These are phyloP conservation scores for Sclerotinia trifoliorum DNA, from an alignment of 2,329 filamentous ascomycete genomes.

Conservation along the genomic window DNA sequence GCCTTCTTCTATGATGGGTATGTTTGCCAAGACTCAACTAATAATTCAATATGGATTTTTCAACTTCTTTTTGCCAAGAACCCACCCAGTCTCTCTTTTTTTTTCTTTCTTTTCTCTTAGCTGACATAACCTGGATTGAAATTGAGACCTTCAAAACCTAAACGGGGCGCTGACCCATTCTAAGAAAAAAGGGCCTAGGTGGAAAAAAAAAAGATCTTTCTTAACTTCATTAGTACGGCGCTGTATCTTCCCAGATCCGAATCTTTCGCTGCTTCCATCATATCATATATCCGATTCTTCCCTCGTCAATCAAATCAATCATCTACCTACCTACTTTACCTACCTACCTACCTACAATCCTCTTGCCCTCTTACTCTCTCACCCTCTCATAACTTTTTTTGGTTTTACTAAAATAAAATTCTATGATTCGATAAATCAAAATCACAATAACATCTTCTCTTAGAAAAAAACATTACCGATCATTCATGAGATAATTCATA, in stretches of 20 bases:
- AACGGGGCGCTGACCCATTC: neutral
- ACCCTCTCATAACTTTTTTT: neutral
- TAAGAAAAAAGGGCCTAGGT: neutral
- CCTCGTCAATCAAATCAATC: neutral
- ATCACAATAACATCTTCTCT: neutral
- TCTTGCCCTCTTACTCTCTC: neutral
- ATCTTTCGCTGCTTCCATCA: slow-evolving; percentile 3
- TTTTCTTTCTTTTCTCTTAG: neutral
- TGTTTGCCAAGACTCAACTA: neutral
- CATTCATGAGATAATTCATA: slow-evolving; percentile 22
- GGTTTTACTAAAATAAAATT: neutral
- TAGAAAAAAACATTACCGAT: slow-evolving; percentile 4
- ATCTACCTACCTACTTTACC: too few relatives aligned
- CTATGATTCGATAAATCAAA: slow-evolving; percentile 19
- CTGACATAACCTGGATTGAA: neutral
- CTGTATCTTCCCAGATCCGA: neutral
- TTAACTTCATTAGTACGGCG: neutral
- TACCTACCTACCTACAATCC: neutral
- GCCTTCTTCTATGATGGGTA: neutral
- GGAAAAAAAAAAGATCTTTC: neutral
- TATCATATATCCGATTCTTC: slow-evolving; percentile 8
- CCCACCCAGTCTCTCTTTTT: neutral
- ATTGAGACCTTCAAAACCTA: neutral
- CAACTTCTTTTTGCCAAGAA: slow-evolving; percentile 1
- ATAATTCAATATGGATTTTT: neutral